Evolutionary conservation across 805 yeast genomes (phyloP), one percentile per base, ranked within the genome.

Genomic region (Nakazawaea peltata): DNA sequence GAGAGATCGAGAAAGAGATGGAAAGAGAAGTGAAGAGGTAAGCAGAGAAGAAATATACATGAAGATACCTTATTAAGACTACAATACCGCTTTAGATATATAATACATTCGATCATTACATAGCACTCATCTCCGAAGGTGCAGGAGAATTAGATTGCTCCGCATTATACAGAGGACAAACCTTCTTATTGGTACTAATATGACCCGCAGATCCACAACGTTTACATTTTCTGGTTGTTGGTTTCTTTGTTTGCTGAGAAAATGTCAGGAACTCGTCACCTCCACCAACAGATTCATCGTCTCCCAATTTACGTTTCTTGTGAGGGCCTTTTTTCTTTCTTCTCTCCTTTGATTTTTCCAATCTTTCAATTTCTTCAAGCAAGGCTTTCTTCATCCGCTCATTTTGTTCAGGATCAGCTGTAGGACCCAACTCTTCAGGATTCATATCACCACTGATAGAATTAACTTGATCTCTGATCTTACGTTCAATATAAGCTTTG

Each of bases 151-250:
- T 16, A 17, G 36, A 33, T 6, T 19, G 30, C 4, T 37, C 34
- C 15, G 19, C 55, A 42, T 72, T 74, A 53, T 83, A 90, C 71
- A 87, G 69, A 12, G 97, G 98, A 61, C 98, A 90, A 2, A 90
- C 64, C 44, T 68, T 69, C 50, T 81, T 81, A 54, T 86, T 87
- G 2, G 98, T 90, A 53, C 92, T 72, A 42, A 90, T 90, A 55
- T 90, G 98, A 0, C 97, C 98, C 43, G 83, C 69, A 10, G 90
- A 92, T 16, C 97, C 97, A 67, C 98, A 90, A 0, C 92, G 81
- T 3, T 94, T 88, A 61, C 98, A 90, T 50, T 85, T 75, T 53
- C 98, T 67, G 7, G 81, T 79, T 4, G 75, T 77, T 21, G 79
- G 68, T 48, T 79, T 79, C 48, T 81, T 81, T 9, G 35, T 14